Evolutionary conservation across 805 yeast genomes (phyloP).

Genomic region (Sugiyamaella chiloensis): DNA sequence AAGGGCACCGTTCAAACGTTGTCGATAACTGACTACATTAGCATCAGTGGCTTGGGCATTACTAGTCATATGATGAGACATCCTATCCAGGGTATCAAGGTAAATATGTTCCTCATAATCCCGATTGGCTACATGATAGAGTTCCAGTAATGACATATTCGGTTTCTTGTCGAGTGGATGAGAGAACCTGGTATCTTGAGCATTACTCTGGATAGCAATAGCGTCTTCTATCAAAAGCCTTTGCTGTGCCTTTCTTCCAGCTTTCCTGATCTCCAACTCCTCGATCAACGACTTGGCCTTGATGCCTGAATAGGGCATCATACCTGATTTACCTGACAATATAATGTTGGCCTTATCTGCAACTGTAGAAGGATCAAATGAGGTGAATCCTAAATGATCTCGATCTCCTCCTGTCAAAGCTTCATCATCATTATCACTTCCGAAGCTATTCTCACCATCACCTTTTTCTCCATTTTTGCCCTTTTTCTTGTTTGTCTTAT

Average conservation of each 20-base stretch:
- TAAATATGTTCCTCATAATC: constrained; percentile 28
- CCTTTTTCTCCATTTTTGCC: constrained; percentile 4
- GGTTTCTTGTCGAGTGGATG: constrained; percentile 31
- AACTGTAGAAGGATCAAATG: constrained; percentile 26
- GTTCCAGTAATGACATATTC: constrained; percentile 31
- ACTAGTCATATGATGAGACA: constrained; percentile 25
- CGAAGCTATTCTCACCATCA: constrained; percentile 14
- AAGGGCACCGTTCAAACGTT: constrained; percentile 38
- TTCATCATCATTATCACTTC: constrained; percentile 14
- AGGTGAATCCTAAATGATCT: constrained; percentile 30
- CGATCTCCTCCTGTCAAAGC: constrained; percentile 5
- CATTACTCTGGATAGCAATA: constrained; percentile 15
- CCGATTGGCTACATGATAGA: constrained; percentile 30
- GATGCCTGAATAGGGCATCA: constrained; percentile 11
- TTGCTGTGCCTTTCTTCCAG: constrained; percentile 30
- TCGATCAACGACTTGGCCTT: constrained; percentile 36
- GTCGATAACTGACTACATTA: constrained; percentile 57
- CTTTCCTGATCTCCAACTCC: constrained; percentile 37
- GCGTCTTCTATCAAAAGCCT: constrained; percentile 27
- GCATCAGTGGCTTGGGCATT: constrained; percentile 28
- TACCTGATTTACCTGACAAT: constrained; percentile 5
- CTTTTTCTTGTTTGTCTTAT: constrained; percentile 2
- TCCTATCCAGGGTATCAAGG: constrained; percentile 8
- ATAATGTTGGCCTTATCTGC: constrained; percentile 9
- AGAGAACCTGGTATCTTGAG: constrained; percentile 6